Percentiles rank a stretch among this genome's conserved stretches.
phyloP scores from a whole-genome alignment of 148 eudicot genomes.

The Linanthus parryae region DNA sequence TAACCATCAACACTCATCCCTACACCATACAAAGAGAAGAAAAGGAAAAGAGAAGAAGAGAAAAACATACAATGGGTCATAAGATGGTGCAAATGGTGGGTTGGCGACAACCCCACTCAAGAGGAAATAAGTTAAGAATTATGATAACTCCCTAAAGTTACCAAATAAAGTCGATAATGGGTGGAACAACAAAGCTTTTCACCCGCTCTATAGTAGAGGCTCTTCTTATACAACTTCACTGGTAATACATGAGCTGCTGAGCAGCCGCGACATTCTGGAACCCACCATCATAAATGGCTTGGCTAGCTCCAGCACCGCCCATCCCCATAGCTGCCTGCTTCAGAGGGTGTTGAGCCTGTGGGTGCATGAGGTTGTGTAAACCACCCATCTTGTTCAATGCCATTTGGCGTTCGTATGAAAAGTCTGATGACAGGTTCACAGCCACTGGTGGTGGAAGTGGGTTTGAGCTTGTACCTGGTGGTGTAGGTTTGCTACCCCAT shows the following conservation, averaged over 20 bases:
- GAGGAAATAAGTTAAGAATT: background rate
- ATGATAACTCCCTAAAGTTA: background rate
- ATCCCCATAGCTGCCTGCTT: slow-evolving; percentile 93
- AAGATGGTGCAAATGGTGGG: no score
- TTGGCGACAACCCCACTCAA: slow-evolving; percentile 13
- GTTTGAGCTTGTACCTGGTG: slow-evolving; percentile 83
- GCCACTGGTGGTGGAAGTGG: slow-evolving; percentile 96
- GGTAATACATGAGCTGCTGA: slow-evolving; percentile 97
- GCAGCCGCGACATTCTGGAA: slow-evolving; percentile 83
- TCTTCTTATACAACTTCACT: slow-evolving; percentile 49
- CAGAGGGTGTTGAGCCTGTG: slow-evolving; percentile 66
- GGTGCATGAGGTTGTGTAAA: slow-evolving; percentile 69
- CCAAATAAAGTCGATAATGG: slow-evolving; percentile 14
- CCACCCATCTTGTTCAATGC: slow-evolving; percentile 91
- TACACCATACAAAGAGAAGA: no score
- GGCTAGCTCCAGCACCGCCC: slow-evolving; percentile 92
- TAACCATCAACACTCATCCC: no score
- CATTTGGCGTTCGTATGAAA: slow-evolving; percentile 79
- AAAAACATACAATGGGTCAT: no score
- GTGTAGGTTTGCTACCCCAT: slow-evolving; percentile 99
- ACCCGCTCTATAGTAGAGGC: slow-evolving; percentile 4
- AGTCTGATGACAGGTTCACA: slow-evolving; percentile 41
- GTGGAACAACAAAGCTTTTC: slow-evolving; percentile 10
- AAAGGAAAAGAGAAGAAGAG: no score
- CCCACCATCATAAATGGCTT: slow-evolving; percentile 88